Conservation (phyloP, 2,329 filamentous ascomycete species). For the Amesomyces nigricolor region DNA sequence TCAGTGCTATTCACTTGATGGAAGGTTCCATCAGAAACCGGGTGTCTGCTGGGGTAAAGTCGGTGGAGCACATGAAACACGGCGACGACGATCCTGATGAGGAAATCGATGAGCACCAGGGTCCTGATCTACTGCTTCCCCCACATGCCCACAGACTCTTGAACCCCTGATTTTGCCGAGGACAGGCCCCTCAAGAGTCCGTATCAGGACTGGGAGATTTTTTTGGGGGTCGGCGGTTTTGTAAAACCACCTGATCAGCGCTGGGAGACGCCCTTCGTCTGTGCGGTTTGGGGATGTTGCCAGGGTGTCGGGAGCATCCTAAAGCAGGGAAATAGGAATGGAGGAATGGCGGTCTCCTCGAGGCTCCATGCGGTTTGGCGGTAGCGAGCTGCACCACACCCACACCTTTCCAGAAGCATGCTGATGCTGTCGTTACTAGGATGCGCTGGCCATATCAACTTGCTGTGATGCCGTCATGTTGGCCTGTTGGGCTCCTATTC, state of each 20-base stretch:
- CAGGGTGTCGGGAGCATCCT: constrained; percentile 13
- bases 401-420: not conserved
- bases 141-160: not conserved
- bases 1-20: too few species aligned
- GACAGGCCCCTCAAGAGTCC: constrained; percentile 2
- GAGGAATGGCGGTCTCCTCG: not conserved
- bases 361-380: constrained; percentile 1
- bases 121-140: not conserved
- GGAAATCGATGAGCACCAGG: not conserved
- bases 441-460: not conserved
- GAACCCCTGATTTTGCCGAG: constrained; percentile 5
- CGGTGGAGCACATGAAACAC: not conserved
- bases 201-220: constrained; percentile 8
- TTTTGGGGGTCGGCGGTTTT: not conserved
- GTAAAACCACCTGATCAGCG: not conserved
- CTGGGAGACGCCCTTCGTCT: not conserved
- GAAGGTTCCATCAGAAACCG: not conserved
- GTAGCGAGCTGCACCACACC: constrained; percentile 2
- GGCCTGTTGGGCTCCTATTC: not conserved
- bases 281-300: not conserved
- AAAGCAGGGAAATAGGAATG: not conserved
- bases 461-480: constrained; percentile 6
- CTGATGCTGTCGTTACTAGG: not conserved
- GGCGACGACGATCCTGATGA: constrained; percentile 2
- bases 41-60: not conserved